Base-by-base conservation (phyloP, 75 land plant genomes). In the Cupressus sempervirens region DNA sequence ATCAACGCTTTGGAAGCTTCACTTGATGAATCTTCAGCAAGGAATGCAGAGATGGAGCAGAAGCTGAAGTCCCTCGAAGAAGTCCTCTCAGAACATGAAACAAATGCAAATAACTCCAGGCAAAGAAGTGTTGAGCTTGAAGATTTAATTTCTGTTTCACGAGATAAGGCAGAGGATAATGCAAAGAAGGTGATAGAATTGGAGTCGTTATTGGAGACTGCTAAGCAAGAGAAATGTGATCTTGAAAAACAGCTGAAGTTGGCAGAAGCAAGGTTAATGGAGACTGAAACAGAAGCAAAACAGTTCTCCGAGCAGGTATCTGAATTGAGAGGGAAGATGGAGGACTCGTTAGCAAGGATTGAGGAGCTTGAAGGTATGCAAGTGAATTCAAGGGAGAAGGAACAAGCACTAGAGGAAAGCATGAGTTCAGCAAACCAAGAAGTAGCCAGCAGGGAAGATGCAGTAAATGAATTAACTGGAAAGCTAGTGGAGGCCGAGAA, bases 111-210 rank as follows among this genome's bases (percentile, higher is more conserved):
- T 53, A 73, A 83, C 34, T 68, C 83, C 3, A 89, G 90, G 83
- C 88, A 93, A 68, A 90, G 90, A 8, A 86, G 85, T 85, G 54
- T 91, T 62, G 91, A 91, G 43, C 86, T 93, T 10, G 91, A 93
- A 84, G 90, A 92, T 74, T 53, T 90, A 68, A 72, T 92, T 48
- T 85, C 90, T 67, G 11, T 65, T 56, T 89, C 91, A 70, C 86
- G 87, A 48, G 81, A 83, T 65, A 91, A 91, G 87, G 76, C 82
- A n/a, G 92, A 88, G 84, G 88, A 83, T 81, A 75, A 90, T 45
- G 83, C 54, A 30, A 91, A 87, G 35, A 93, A 86, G 81, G 90
- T 76, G 54, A 73, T 68, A 62, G 90, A 93, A 58, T 54, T 93
- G 54, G 94, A 93, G 83, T 79, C 86, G 45, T 68, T 86, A 45